Evolutionary conservation across 1,284 basidiomycete genomes (phyloP).

Genomic region (Ustilago trichophora): DNA sequence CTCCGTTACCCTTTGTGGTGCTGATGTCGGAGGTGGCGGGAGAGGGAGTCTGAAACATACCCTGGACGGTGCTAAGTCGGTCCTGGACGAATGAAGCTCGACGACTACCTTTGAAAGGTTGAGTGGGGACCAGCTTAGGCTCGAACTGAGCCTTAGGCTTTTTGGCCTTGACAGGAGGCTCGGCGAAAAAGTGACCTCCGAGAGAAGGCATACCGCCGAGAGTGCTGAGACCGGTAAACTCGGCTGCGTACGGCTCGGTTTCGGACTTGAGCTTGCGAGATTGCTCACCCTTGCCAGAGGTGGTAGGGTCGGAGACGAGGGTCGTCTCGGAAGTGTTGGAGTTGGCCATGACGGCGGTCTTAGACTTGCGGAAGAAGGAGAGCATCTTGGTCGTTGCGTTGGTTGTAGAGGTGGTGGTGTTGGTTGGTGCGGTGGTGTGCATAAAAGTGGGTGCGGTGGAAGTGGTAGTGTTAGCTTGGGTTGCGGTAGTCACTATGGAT

Average conservation of each 20-base stretch:
- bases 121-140: slow-evolving; percentile 13
- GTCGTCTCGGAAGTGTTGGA: slow-evolving; percentile 40
- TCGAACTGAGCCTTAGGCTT: not conserved
- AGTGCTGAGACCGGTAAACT: slow-evolving; percentile 18
- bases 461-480: not conserved
- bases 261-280: slow-evolving; percentile 12
- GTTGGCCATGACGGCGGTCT: slow-evolving; percentile 18
- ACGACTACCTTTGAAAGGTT: slow-evolving; percentile 6
- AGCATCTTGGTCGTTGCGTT: slow-evolving; percentile 22
- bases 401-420: not conserved
- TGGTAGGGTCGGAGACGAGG: slow-evolving; percentile 11
- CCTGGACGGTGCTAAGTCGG: slow-evolving; percentile 4
- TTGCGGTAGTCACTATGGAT: not conserved
- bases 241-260: slow-evolving; percentile 19
- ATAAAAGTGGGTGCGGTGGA: slow-evolving; percentile 1
- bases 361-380: slow-evolving; percentile 36
- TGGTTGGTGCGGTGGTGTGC: not conserved
- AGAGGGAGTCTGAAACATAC: slow-evolving; percentile 27
- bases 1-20: too few relatives aligned
- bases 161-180: slow-evolving; percentile 7
- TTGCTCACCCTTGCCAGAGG: not conserved
- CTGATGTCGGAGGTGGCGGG: too few relatives aligned
- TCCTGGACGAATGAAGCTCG: slow-evolving; percentile 5
- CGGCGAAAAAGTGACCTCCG: slow-evolving; percentile 13
- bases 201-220: slow-evolving; percentile 26